Base-by-base conservation (phyloP, 805 yeast species). In the Kodamaea kaohsiungensis region DNA sequence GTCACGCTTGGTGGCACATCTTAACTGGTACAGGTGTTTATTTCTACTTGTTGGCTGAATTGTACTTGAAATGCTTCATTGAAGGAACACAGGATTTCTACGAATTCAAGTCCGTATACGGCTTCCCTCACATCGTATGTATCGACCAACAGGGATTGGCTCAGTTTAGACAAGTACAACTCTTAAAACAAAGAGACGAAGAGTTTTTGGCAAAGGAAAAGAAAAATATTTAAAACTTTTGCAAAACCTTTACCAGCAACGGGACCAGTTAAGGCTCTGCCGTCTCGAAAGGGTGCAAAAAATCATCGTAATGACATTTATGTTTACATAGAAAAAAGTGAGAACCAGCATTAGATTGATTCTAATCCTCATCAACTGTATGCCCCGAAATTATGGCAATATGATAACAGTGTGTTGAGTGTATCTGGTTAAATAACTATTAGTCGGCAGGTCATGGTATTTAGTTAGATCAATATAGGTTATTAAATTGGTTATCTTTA, bases 1-100 rank as follows among this genome's bases (percentile, higher is more conserved):
- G 96, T 27, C 98, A 93, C 65, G 97, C 96, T 19, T 93, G 98
- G 98, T 93, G 98, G 98, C 98, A 93, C 66, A 73, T 89, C 9
- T 78, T 89, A 59, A 89, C 95, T 0, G 96, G 96, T 0, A 74
- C 85, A 17, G 97, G 98, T 1, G 95, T 93, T 9, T 93, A 93
- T 69, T 87, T 79, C 66, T 92, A 90, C 71, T 80, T 92, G 59
- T 84, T 88, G 2, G 91, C 88, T 65, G 80, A 88, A 64, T 92
- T 91, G 73, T 83, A 88, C 58, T 73, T 92, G 57, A 79, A 93
- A 60, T 73, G 87, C 33, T 84, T 86, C 70, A 79, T 90, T 65
- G 75, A 76, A 13, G 86, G 85, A 4, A 72, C 73, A n/a, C 81
- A 82, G 25, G 71, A 79, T 25, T 75, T 81, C 33, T 92, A 83